Evolutionary conservation across 331 rosid species (phyloP), one percentile per base, ranked within the genome.

Genomic region (Rhamnella rubrinervis): DNA sequence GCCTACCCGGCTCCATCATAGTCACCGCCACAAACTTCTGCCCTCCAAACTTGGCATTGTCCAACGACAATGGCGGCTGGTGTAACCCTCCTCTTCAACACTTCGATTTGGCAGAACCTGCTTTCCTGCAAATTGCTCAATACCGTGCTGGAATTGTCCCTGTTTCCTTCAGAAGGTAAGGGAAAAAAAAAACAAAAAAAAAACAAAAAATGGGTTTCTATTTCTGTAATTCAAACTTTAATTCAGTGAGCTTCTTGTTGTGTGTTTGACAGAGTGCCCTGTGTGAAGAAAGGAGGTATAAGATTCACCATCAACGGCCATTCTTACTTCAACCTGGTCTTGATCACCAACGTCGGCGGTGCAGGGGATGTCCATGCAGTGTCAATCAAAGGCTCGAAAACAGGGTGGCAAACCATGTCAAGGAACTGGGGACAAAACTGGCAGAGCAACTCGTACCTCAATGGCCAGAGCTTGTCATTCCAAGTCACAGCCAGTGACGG

Each of bases 371-470:
- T 85, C 15, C 89, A 80, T 77, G 65, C 89, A 17, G 86, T 84
- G n/a, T 90, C 95, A n/a, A 84, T 90, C 75, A 90, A 90, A 76
- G 95, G 96, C 35, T 90, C 96, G 2, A 84, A 57, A 80, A 65
- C 85, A 56, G 84, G 87, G 1, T 90, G 96, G 92, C 91, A 85
- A 75, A 2, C 87, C 40, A 85, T 87, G 93, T 90, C 96, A 63
- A 85, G 96, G 13, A 90, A 87, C n/a, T 87, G 95, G 96, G 96
- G 96, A 2, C 96, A 89, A 72, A 89, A 89, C 67, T 89, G 96
- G 96, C 96, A 90, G 21, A 87, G 96, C 79, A 90, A 85, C 76
- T 84, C 87, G 0, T 87, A 88, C 58, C 90, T 88, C 68, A 88
- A 88, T 50, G 96, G 95, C 23, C 95, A 90, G 60, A 18, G 57